Evolutionary conservation across 306 rosid species (phyloP), one percentile per base, ranked within the genome.

Genomic region (Cicer yamashitae): DNA sequence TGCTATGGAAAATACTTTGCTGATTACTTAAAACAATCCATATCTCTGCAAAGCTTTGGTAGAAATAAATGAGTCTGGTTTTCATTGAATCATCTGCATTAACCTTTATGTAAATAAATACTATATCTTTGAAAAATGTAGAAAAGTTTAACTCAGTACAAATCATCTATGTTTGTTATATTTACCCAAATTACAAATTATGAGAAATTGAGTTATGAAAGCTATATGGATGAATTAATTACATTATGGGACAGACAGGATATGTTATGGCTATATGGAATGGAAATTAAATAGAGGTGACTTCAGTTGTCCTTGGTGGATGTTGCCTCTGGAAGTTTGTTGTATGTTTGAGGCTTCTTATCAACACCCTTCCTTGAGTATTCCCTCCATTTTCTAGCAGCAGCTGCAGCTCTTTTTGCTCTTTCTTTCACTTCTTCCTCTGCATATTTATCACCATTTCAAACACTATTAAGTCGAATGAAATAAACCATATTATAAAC

Each of bases 361-460:
- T 89, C 93, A 2, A 67, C 91, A 10, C 97, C 96, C 73, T 79
- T 88, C 76, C 99, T 86, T 5, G 99, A 94, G 84, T 94, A 94
- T 86, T 94, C 99, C 67, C 99, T 85, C 99, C 99, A 94, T 82
- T 94, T 84, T 57, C 97, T 78, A 72, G 99, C 91, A 0, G 93
- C 99, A 7, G 97, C 91, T 0, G 99, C 99, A 1, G 97, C 96
- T 77, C 87, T 83, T 20, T 69, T 92, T 10, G 91, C 89, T 78
- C 93, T 87, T 77, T 92, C 96, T 50, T 88, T 90, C 11, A 57
- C 77, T 78, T 90, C 96, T 73, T 89, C 92, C 68, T 89, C 99
- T 94, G 91, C 77, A 86, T 15, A 51, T 66, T 15, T 7, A 69
- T 74, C 41, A 78, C 12, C 43, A 64, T 70, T 77, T 73, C 3